A percentile compares a stretch with the other conserved stretches of the same genome.
phyloP scores from a whole-genome alignment of 1,284 basidiomycete genomes.

The Sphaerobolus stellatus region DNA sequence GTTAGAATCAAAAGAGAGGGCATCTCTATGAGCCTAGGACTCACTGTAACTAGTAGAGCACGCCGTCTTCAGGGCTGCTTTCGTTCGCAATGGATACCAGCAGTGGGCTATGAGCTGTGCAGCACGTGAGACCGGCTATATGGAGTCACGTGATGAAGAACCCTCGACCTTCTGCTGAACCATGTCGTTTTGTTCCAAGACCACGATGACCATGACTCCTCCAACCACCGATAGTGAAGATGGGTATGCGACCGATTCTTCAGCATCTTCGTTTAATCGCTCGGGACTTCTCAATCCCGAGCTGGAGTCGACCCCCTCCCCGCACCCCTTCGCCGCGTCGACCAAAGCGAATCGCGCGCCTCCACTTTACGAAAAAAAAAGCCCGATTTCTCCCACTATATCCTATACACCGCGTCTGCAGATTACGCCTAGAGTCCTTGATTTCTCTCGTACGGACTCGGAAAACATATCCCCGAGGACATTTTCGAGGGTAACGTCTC shows the following conservation, averaged over 20 bases:
- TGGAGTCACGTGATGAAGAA: too few species aligned
- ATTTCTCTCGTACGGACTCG: neutral
- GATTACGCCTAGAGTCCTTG: neutral
- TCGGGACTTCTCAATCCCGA: neutral
- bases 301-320: neutral
- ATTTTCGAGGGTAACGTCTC: neutral
- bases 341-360: slow-evolving; percentile 19
- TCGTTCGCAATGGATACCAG: too few species aligned
- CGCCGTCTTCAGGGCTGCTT: too few species aligned
- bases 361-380: slow-evolving; percentile 19
- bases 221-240: slow-evolving; percentile 1
- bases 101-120: too few species aligned
- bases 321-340: slow-evolving; percentile 23
- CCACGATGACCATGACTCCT: neutral
- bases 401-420: neutral
- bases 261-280: neutral
- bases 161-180: too few species aligned
- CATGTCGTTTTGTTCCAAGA: neutral
- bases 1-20: too few species aligned
- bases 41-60: too few species aligned
- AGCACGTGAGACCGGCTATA: too few species aligned
- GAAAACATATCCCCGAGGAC: neutral
- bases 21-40: too few species aligned
- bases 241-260: neutral
- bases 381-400: slow-evolving; percentile 1